Evolutionary conservation across 768 basidiomycete species (phyloP).

Genomic region (Boletus reticuloceps): DNA sequence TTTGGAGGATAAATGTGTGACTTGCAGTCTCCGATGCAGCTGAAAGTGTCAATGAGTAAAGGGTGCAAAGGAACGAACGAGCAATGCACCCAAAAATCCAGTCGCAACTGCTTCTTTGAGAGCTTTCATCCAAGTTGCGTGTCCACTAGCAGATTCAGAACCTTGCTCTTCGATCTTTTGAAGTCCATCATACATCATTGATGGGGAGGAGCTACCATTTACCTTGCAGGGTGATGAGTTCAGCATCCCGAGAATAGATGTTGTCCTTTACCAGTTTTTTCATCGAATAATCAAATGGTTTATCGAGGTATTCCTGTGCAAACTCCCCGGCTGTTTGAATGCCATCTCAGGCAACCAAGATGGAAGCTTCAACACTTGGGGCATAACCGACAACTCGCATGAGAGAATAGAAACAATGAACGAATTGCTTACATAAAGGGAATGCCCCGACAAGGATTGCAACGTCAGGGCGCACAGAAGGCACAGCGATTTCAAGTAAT

Average conservation of each 20-base stretch:
- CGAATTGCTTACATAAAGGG: not conserved
- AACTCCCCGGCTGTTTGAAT: not conserved
- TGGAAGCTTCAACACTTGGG: not conserved
- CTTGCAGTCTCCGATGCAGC: not conserved
- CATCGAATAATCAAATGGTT: not conserved
- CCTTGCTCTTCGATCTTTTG: not conserved
- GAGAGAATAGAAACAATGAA: not conserved
- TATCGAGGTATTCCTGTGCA: not conserved
- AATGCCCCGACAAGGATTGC: not conserved
- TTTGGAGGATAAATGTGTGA: not conserved
- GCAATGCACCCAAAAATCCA: not conserved
- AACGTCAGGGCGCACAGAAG: not conserved
- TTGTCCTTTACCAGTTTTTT: not conserved
- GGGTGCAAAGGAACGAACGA: not conserved
- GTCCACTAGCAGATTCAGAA: not conserved
- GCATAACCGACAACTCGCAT: too few species aligned
- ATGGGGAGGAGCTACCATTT: not conserved
- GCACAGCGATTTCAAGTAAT: not conserved
- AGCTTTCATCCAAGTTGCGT: not conserved
- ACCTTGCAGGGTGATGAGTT: not conserved
- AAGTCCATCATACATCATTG: not conserved
- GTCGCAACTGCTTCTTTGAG: too few species aligned
- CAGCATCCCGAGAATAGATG: not conserved
- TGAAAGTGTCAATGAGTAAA: not conserved
- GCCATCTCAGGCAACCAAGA: not conserved